A percentile compares a stretch with the other conserved stretches of the same genome.
These are phyloP conservation scores for Penicillium sp. DNA, from an alignment of 2,329 filamentous ascomycete species.

Conservation along the genomic window DNA sequence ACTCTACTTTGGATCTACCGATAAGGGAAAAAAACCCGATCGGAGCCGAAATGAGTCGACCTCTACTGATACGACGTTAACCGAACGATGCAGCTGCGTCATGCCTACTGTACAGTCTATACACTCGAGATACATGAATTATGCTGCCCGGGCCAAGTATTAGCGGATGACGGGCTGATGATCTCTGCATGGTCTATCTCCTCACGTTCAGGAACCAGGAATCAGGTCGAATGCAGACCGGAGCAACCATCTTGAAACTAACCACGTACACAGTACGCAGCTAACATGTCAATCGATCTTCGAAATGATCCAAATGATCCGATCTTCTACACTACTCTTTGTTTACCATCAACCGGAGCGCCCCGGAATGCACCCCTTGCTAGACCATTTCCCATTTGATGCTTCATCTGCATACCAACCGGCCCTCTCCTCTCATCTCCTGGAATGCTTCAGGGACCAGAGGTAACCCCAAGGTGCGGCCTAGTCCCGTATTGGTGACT, in stretches of 20 bases:
- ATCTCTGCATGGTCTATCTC: too few species aligned
- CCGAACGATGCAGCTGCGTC: neutral
- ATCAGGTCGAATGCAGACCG: too few species aligned
- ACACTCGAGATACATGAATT: too few species aligned
- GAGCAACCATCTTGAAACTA: neutral
- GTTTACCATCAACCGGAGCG: conserved; percentile 5
- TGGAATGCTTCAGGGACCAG: conserved; percentile 14
- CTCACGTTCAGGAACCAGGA: too few species aligned
- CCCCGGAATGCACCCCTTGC: conserved; percentile 19
- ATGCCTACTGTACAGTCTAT: neutral
- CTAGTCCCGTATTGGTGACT: neutral
- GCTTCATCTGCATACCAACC: conserved; percentile 14
- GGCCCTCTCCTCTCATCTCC: neutral
- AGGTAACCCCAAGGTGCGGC: neutral
- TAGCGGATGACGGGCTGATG: too few species aligned
- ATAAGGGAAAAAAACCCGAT: neutral
- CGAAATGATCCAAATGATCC: too few species aligned
- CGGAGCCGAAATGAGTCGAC: neutral
- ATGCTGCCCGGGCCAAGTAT: too few species aligned
- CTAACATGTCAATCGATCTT: neutral
- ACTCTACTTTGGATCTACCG: neutral
- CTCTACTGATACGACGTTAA: neutral
- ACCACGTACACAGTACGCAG: too few species aligned
- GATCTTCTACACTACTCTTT: neutral
- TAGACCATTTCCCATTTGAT: neutral